phyloP scores from a whole-genome alignment of 2,329 filamentous ascomycete species.

The Penicillium sp. region DNA sequence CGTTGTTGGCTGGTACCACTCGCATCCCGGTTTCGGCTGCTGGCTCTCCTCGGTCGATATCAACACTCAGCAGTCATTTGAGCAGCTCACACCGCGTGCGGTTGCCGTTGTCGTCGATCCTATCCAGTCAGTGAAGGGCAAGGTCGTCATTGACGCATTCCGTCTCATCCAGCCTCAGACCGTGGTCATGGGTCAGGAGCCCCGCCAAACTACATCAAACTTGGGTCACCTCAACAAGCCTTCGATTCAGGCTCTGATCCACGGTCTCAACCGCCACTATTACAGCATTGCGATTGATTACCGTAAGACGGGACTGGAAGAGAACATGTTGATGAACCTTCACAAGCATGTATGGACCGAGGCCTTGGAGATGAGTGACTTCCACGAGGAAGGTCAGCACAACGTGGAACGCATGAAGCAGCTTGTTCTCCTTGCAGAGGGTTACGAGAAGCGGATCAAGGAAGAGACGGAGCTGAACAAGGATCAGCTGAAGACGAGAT shows the following conservation, averaged over 20 bases:
- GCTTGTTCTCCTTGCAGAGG: slow-evolving; percentile 84
- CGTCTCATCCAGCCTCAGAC: slow-evolving; percentile 97
- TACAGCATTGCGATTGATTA: slow-evolving; percentile 99
- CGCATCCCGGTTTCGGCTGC: slow-evolving; percentile 97
- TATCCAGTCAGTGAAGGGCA: slow-evolving; percentile 98
- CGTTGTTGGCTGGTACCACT: slow-evolving; percentile 99
- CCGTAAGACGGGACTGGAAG: slow-evolving; percentile 92
- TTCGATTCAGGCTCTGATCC: slow-evolving; percentile 98
- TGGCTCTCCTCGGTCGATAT: slow-evolving; percentile 99
- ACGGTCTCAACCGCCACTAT: slow-evolving; percentile 97
- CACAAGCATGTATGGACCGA: slow-evolving; percentile 99
- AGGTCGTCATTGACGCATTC: slow-evolving; percentile 99
- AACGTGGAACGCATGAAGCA: slow-evolving; percentile 87
- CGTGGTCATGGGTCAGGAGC: slow-evolving; percentile 96
- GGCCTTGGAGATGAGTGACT: slow-evolving; percentile 94
- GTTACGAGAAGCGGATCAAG: slow-evolving; percentile 98
- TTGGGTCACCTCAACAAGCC: slow-evolving; percentile 98
- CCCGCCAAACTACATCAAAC: slow-evolving; percentile 95
- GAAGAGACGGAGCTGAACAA: slow-evolving; percentile 97
- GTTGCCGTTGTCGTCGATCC: slow-evolving; percentile 98
- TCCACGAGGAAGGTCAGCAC: slow-evolving; percentile 74
- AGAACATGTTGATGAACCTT: slow-evolving; percentile 99
- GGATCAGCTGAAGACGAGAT: slow-evolving; percentile 97
- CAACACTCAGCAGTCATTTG: slow-evolving; percentile 99
- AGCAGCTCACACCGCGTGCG: slow-evolving; percentile 93